Base-by-base conservation (phyloP, 805 yeast species). In the Candida ipomoeae region DNA sequence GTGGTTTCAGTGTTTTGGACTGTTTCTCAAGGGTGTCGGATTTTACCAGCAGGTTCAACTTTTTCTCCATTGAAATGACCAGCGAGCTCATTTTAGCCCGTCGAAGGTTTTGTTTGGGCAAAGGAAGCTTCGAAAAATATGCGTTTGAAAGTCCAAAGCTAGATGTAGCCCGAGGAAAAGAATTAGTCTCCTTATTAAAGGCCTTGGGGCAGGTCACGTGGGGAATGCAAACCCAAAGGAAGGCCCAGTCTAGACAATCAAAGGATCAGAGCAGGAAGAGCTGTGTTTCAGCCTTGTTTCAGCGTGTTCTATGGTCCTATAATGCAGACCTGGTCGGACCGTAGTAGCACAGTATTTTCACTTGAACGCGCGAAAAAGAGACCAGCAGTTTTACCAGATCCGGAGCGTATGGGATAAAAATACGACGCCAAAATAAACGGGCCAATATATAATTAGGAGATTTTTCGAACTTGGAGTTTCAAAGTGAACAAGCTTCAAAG, bases 351-450 rank as follows among this genome's bases (percentile, higher is more conserved):
- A 21, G 41, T 14, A 32, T 34, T 42, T 42, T 42, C 38, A n/a
- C 32, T 29, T 18, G 36, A 33, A 42, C 38, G 45, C 45, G 45
- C 45, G 45, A 42, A 42, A 42, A 42, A 42, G 45, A 33, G 26
- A 31, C 17, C 44, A 37, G 40, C 11, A 15, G 40, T 7, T 38
- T 20, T 7, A 20, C 39, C 39, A 17, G 39, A 17, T 37, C 15
- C 40, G 15, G 40, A 18, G 29, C 29, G 29, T 26, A 8, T 26
- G 29, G 29, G 11, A 26, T 8, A 26, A 26, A 5, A 10, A 26
- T 26, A 26, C 29, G 29, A 26, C 29, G 29, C 29, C 29, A 26
- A 8, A 26, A 1, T 26, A 26, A 26, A 26, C 29, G 29, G 3
- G 11, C 11, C 29, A 26, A 26, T 8, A 26, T 26, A 26, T 0